Evolutionary conservation across 768 basidiomycete genomes (phyloP), one percentile per base, ranked within the genome.

Genomic region (Mycena kentingensis): DNA sequence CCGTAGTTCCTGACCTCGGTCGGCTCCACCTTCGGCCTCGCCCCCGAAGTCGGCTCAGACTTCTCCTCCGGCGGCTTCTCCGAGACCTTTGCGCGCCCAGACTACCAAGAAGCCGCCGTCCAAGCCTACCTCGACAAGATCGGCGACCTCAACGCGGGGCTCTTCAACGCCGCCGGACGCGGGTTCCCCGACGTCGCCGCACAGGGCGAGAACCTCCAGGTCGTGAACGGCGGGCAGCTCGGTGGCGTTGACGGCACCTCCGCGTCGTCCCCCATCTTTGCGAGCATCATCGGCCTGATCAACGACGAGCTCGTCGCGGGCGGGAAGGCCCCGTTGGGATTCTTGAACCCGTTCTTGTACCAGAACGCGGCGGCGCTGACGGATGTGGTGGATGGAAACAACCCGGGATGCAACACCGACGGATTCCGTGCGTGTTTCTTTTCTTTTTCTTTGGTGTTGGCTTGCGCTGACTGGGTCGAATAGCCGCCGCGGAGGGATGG

Each of bases 211-310:
- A 50, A 55, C 48, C 49, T 49, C 53, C 47, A 41, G 3, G 42
- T 53, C 25, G 31, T 25, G 25, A 31, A 37, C 38, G 16, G 42
- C 38, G 46, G 46, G 11, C 31, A 25, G 22, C 37, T 42, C 3
- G 52, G 27, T 29, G 36, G 16, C 1, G 60, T 70, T 28, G 63
- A 51, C 1, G 80, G 80, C 27, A 81, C 79, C 4, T 79, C 77
- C 11, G 71, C 72, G 2, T 29, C 77, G 0, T 41, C 72, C 10
- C 80, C 79, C 2, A 70, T 74, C 2, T 74, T 82, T 51, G 71
- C 77, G 0, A 67, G 67, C 29, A 63, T 79, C 45, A 61, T 79
- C 18, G 64, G 74, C 4, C 69, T 78, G 60, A 58, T 80, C 35
- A 77, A 78, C 37, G 74, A 78, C 26, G 72, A 69, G 1, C 70